These are phyloP conservation scores for Pseudogymnoascus sp. DNA, from an alignment of 2,329 filamentous ascomycete genomes.

Conservation along the genomic window DNA sequence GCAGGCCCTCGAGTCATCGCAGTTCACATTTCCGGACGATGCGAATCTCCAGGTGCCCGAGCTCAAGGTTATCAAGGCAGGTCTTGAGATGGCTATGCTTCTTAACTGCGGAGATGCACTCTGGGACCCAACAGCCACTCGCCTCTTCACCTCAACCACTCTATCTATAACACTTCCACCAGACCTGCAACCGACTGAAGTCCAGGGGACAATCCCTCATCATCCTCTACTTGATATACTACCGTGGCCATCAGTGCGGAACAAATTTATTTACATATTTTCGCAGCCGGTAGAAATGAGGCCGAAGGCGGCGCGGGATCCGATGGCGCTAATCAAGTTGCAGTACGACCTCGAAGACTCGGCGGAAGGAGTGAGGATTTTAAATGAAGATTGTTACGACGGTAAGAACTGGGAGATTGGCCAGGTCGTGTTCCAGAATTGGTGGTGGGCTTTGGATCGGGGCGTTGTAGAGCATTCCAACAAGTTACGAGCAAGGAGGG, in stretches of 20 bases:
- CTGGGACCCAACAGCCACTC: constrained; percentile 13
- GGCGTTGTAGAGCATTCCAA: constrained; percentile 15
- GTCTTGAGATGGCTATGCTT: constrained; percentile 13
- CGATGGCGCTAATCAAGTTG: constrained; percentile 15
- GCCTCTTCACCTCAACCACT: constrained; percentile 12
- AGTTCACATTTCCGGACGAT: constrained; percentile 14
- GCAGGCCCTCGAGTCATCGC: constrained; percentile 16
- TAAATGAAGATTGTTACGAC: constrained; percentile 12
- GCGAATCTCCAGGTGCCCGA: neutral
- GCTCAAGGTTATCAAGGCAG: constrained; percentile 10
- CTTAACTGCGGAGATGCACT: constrained; percentile 12
- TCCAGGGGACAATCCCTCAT: constrained; percentile 15
- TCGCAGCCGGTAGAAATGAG: constrained; percentile 14
- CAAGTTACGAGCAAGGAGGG: constrained; percentile 12
- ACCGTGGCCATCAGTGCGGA: constrained; percentile 17
- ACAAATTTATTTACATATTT: constrained; percentile 17
- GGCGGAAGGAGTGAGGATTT: constrained; percentile 16
- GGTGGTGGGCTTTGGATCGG: constrained; percentile 18
- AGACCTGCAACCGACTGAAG: constrained; percentile 14
- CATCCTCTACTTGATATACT: constrained; percentile 15
- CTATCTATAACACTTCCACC: constrained; percentile 12
- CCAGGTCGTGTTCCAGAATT: constrained; percentile 15
- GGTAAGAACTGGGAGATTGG: constrained; percentile 16
- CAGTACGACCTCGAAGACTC: constrained; percentile 16
- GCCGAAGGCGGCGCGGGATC: constrained; percentile 12